phyloP scores from a whole-genome alignment of 345 rosid species.

The Salix udensis region DNA sequence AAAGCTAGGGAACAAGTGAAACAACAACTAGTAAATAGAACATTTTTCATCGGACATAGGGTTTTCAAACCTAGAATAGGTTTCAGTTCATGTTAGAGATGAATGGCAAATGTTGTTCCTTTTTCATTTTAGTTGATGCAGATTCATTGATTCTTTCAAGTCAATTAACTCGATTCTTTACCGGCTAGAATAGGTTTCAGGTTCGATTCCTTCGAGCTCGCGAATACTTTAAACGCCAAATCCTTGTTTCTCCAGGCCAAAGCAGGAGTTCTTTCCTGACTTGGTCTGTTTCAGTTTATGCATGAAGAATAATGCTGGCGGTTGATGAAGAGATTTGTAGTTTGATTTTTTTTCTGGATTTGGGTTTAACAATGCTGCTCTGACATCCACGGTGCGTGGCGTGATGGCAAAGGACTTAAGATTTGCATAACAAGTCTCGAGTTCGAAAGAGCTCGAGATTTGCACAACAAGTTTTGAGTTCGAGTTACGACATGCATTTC shows the following conservation, averaged over 20 bases:
- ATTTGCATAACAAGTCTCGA: no score
- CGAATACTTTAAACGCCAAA: no score
- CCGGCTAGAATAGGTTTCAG: background rate
- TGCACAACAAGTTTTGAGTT: no score
- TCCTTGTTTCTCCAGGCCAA: background rate
- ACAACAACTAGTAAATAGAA: no score
- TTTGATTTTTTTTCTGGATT: background rate
- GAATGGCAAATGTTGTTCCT: background rate
- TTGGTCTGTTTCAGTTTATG: background rate
- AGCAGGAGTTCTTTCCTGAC: background rate
- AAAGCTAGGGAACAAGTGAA: background rate
- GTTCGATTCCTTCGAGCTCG: background rate
- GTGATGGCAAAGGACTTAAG: no score
- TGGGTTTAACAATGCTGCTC: background rate
- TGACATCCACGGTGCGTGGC: background rate
- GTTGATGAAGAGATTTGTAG: background rate
- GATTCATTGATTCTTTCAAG: slow-evolving; percentile 14
- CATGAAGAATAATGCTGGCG: background rate
- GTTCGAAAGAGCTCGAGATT: no score
- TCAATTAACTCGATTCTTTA: background rate
- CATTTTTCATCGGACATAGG: no score
- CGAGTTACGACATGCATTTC: no score
- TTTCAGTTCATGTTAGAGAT: background rate
- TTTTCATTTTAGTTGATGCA: background rate
- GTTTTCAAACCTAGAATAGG: background rate